Evolutionary conservation across 257 asterid genomes (phyloP), one percentile per base, ranked within the genome.

Genomic region (Nicotiana tomentosiformis): DNA sequence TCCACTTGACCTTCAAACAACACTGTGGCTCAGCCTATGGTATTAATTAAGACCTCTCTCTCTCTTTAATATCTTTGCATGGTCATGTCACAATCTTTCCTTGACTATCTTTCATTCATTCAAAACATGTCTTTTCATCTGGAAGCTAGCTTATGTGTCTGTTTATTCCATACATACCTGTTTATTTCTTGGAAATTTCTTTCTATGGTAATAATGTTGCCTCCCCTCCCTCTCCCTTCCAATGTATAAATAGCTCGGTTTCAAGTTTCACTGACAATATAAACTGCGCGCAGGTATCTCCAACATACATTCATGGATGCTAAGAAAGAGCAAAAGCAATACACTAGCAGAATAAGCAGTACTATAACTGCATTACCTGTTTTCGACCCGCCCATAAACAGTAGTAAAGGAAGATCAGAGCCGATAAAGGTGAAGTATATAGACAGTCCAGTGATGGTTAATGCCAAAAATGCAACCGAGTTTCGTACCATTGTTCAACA

Each of bases 401-500:
- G 12, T 16, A 60, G 77, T n/a, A 12, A 37, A 37, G 8, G 5
- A 6, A 84, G 83, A 35, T 56, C 80, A 43, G 85, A 83, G n/a
- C 84, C 87, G 0, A 20, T 81, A 60, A 87, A 78, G 74, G 88
- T 85, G 84, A 87, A 77, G 84, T 87, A 85, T 10, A 85, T 87
- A 51, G 83, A 84, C 11, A 84, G 83, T 26, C 88, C 88, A 15
- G 81, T 85, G 26, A 32, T 35, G 80, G 83, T 87, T 6, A 85
- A 77, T 70, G 87, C 90, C 18, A 83, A 78, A 65, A 82, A 61
- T 81, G 84, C 88, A 18, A 20, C 46, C 10, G 88, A 87, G 78
- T 87, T 87, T 53, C 82, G 87, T 57, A 9, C 85, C 2, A 87
- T 87, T 32, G 90, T 87, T 78, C 90, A 87, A 82, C 77, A 85